phyloP scores from a whole-genome alignment of 371 early-diverging fungal genomes.

The Mucor racemosus region DNA sequence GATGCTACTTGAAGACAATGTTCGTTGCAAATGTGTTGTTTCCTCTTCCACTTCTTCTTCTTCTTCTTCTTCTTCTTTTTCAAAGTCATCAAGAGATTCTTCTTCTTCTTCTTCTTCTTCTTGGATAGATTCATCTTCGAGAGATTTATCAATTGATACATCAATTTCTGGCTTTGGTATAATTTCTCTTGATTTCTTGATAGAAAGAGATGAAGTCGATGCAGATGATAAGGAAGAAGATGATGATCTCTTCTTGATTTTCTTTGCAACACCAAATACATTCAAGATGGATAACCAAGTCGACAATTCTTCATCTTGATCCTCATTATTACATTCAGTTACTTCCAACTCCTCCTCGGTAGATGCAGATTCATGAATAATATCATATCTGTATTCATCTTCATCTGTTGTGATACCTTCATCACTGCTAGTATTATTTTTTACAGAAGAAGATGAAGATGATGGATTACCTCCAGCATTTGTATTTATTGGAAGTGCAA shows the following conservation, averaged over 20 bases:
- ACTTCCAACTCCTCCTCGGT: neutral
- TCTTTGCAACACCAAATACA: slow-evolving; percentile 11
- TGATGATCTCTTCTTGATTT: neutral
- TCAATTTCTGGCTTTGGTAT: neutral
- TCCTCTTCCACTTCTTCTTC: slow-evolving; percentile 3
- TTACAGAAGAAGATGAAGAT: slow-evolving; percentile 2
- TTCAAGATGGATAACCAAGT: slow-evolving; percentile 17
- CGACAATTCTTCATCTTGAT: neutral
- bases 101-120: neutral
- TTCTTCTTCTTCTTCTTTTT: slow-evolving; percentile 6
- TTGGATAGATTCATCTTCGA: neutral
- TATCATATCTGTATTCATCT: slow-evolving; percentile 4
- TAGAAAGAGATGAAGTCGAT: neutral
- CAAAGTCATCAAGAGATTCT: neutral
- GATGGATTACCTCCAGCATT: neutral
- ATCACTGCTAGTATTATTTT: neutral
- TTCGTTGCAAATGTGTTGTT: neutral
- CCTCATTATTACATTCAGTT: neutral
- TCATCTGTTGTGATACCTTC: neutral
- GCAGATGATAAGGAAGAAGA: neutral
- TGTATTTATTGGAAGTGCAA: slow-evolving; percentile 20
- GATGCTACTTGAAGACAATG: slow-evolving; percentile 12
- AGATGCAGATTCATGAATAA: neutral
- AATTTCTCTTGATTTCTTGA: slow-evolving; percentile 1
- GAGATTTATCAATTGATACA: neutral